phyloP scores from a whole-genome alignment of 148 eudicot genomes.

The Camellia japonica region DNA sequence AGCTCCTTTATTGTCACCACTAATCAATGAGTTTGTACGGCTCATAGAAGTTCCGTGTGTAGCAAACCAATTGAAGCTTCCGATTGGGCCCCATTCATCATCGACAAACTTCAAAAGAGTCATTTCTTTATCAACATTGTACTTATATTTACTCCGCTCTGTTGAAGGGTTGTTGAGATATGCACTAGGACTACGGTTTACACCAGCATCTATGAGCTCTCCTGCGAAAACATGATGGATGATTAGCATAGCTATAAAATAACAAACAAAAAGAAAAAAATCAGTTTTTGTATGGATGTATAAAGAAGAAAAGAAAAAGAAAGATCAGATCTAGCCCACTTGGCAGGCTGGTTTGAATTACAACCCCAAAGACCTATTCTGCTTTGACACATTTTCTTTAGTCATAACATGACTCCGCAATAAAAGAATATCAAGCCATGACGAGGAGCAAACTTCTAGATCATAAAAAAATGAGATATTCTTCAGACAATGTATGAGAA shows the following conservation, averaged over 20 bases:
- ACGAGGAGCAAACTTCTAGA: background rate
- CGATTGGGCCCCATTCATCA: slow-evolving; percentile 90
- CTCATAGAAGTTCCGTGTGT: slow-evolving; percentile 99
- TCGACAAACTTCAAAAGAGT: slow-evolving; percentile 91
- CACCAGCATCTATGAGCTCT: slow-evolving; percentile 80
- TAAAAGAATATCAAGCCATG: background rate
- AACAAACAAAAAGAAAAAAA: background rate
- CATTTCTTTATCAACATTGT: slow-evolving; percentile 90
- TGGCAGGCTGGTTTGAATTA: background rate
- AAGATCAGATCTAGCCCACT: slow-evolving; percentile 8
- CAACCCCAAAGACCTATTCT: background rate
- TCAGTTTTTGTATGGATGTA: background rate
- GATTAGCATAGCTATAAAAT: background rate
- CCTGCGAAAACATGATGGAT: slow-evolving; percentile 44
- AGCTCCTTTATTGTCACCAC: slow-evolving; percentile 99
- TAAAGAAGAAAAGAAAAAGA: background rate
- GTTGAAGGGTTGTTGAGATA: slow-evolving; percentile 77
- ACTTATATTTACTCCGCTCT: slow-evolving; percentile 77
- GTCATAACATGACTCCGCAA: background rate
- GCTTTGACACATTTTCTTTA: background rate
- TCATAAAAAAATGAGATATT: background rate
- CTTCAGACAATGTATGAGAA: background rate
- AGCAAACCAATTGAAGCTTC: slow-evolving; percentile 98
- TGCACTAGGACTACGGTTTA: slow-evolving; percentile 93
- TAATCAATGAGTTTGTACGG: slow-evolving; percentile 81